These are phyloP conservation scores for Dactylonectria estremocensis DNA, from an alignment of 2,329 filamentous ascomycete genomes.

Conservation along the genomic window DNA sequence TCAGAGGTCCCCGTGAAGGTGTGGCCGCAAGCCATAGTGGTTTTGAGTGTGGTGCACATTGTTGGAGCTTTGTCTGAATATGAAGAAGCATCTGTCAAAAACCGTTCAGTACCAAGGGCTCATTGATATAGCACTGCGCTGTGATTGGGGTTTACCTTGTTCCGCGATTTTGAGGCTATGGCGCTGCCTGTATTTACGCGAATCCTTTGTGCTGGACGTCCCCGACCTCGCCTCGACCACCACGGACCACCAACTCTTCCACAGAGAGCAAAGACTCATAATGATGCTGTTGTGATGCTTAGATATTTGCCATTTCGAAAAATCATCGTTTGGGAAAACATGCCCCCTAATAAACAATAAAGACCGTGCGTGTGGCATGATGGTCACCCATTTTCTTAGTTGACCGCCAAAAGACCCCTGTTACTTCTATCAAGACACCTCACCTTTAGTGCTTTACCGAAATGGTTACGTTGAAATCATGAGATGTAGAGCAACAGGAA, in stretches of 20 bases:
- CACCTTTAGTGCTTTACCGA: neutral
- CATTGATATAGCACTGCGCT: neutral
- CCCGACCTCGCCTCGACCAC: neutral
- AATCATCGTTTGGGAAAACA: neutral
- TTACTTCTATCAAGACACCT: neutral
- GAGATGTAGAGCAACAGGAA: neutral
- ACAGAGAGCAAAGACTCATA: slow-evolving; percentile 11
- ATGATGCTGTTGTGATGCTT: neutral
- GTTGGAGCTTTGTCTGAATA: neutral
- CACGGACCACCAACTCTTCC: slow-evolving; percentile 21
- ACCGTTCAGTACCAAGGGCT: neutral
- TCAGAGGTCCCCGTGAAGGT: slow-evolving; percentile 36
- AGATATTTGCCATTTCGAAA: neutral
- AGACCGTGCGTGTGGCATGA: slow-evolving; percentile 22
- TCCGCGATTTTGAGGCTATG: slow-evolving; percentile 12
- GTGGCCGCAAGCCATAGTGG: slow-evolving; percentile 49
- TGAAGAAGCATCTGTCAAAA: neutral
- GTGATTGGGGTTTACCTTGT: neutral
- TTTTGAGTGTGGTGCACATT: slow-evolving; percentile 47
- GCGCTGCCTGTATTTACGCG: slow-evolving; percentile 17
- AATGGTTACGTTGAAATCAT: neutral
- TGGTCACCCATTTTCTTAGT: slow-evolving; percentile 10
- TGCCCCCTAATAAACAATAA: neutral
- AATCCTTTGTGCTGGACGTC: slow-evolving; percentile 23
- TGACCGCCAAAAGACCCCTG: slow-evolving; percentile 29